Evolutionary conservation across 345 rosid species (phyloP).

Genomic region (Salix koriyanagi): DNA sequence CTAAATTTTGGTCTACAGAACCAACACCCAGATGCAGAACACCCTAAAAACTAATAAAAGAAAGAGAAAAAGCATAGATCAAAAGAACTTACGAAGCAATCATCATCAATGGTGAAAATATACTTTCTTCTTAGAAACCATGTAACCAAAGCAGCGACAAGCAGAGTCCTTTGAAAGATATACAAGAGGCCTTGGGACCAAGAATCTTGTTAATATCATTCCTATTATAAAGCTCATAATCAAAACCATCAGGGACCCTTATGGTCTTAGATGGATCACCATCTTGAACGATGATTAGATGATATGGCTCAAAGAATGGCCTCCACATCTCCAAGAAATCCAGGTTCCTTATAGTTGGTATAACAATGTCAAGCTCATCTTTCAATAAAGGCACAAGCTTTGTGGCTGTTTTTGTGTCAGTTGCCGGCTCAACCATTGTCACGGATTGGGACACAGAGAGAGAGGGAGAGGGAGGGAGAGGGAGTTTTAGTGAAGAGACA

Average conservation of each 20-base stretch:
- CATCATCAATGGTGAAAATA: conserved; percentile 92
- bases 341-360: conserved; percentile 87
- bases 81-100: conserved; percentile 72
- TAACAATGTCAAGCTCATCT: conserved; percentile 91
- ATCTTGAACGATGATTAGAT: conserved; percentile 90
- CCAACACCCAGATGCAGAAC: conserved; percentile 10
- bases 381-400: conserved; percentile 35
- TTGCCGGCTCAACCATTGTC: conserved; percentile 55
- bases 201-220: conserved; percentile 80
- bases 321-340: conserved; percentile 99
- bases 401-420: conserved; percentile 33
- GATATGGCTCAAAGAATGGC: conserved; percentile 91
- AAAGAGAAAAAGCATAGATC: neutral
- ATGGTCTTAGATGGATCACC: conserved; percentile 88
- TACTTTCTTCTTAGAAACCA: conserved; percentile 99
- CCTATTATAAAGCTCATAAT: conserved; percentile 87
- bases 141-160: conserved; percentile 94
- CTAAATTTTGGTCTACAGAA: neutral
- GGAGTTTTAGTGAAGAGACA: neutral
- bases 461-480: neutral
- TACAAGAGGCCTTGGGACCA: conserved; percentile 93
- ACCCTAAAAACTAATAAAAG: neutral
- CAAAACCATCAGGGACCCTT: conserved; percentile 82
- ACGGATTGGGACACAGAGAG: neutral
- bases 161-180: conserved; percentile 97